phyloP scores from a whole-genome alignment of 768 basidiomycete species.

The Auriscalpium vulgare region DNA sequence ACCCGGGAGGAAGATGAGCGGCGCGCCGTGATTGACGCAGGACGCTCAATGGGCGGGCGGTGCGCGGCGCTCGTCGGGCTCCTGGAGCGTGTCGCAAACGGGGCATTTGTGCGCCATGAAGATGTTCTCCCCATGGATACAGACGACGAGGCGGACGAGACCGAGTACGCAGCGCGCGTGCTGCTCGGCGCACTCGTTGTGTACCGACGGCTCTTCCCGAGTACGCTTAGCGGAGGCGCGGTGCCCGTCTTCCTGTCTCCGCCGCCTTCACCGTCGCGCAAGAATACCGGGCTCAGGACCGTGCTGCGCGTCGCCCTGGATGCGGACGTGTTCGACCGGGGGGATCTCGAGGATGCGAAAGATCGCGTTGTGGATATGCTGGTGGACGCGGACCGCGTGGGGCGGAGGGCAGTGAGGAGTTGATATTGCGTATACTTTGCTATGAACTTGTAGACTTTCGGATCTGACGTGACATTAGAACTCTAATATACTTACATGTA shows the following conservation, averaged over 20 bases:
- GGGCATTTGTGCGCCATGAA: slow-evolving; percentile 21
- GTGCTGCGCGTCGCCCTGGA: slow-evolving; percentile 50
- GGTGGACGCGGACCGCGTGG: slow-evolving; percentile 23
- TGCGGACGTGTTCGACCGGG: slow-evolving; percentile 37
- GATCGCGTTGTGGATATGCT: slow-evolving; percentile 74
- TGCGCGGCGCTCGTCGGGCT: slow-evolving; percentile 43
- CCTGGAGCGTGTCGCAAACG: slow-evolving; percentile 39
- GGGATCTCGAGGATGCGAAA: slow-evolving; percentile 61
- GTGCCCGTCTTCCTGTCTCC: slow-evolving; percentile 43
- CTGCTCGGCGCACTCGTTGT: slow-evolving; percentile 54
- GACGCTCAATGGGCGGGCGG: slow-evolving; percentile 54
- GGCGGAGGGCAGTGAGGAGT: slow-evolving; percentile 9
- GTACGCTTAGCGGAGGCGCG: slow-evolving; percentile 9
- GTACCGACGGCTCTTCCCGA: slow-evolving; percentile 54
- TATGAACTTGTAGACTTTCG: no score
- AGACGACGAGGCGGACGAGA: slow-evolving; percentile 13
- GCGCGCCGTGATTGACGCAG: slow-evolving; percentile 45
- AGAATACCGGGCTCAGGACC: slow-evolving; percentile 33
- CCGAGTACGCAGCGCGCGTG: slow-evolving; percentile 47
- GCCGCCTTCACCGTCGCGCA: slow-evolving; percentile 44
- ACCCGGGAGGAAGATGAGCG: slow-evolving; percentile 32
- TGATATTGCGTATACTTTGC: background rate
- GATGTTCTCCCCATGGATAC: slow-evolving; percentile 20
- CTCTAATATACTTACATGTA: no score
- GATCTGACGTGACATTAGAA: no score